Conservation (phyloP, 352 stramenopile species). For the Achlya hypogyna region DNA sequence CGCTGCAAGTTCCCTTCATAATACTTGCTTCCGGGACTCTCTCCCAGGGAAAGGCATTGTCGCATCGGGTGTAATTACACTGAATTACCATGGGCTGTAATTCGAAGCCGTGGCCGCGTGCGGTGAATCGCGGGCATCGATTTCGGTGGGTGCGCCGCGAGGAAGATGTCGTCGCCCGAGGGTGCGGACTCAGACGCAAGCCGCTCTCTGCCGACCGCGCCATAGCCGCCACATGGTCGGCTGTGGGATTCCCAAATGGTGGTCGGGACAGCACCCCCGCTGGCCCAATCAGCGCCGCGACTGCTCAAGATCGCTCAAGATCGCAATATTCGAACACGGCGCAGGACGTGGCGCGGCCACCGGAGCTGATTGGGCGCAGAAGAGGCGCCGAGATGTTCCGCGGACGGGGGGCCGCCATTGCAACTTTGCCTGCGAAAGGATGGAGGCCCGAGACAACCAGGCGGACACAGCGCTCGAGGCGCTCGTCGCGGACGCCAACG, state of each 20-base stretch:
- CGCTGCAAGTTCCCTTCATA: not conserved
- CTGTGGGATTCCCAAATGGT: too few species aligned
- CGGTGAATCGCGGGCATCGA: too few species aligned
- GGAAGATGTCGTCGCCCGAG: too few species aligned
- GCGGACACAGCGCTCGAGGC: slow-evolving; percentile 31
- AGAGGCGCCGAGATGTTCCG: not conserved
- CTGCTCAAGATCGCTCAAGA: slow-evolving; percentile 6
- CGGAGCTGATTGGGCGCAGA: not conserved
- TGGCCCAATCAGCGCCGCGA: not conserved
- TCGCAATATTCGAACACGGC: not conserved
- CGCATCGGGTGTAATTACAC: not conserved
- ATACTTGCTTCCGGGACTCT: not conserved
- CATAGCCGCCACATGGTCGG: too few species aligned
- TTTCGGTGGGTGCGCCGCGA: too few species aligned
- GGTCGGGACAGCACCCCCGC: not conserved
- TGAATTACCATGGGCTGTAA: not conserved
- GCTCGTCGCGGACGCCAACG: slow-evolving; percentile 58
- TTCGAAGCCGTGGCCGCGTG: not conserved
- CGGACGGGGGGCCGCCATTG: not conserved
- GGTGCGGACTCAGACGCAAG: too few species aligned
- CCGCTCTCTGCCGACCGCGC: too few species aligned
- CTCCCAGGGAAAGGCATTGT: not conserved
- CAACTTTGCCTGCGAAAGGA: not conserved
- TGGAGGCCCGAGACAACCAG: not conserved
- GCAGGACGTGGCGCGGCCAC: not conserved